Percentiles rank a stretch among this genome's conserved stretches.
Evolutionary conservation across 1,284 basidiomycete species (phyloP).

Genomic region (Tremellales sp.): DNA sequence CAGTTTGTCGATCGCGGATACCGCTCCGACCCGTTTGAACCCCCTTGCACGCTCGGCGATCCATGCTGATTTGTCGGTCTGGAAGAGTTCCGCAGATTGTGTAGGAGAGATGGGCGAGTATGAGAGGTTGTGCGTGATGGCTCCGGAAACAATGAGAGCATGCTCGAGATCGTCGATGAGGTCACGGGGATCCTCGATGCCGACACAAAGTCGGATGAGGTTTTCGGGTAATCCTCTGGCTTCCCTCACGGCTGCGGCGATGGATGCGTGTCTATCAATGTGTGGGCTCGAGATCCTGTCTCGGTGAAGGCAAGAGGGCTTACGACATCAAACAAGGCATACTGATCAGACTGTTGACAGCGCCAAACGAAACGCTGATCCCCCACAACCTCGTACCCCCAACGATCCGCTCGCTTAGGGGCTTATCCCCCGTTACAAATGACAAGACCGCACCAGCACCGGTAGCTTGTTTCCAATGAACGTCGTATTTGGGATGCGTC

Average conservation of each 20-base stretch:
- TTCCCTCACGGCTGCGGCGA: conserved; percentile 86
- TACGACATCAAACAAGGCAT: conserved; percentile 99
- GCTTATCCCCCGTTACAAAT: conserved; percentile 90
- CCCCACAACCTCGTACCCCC: conserved; percentile 92
- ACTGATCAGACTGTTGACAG: conserved; percentile 95
- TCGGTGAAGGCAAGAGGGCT: conserved; percentile 47
- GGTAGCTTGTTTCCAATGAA: conserved; percentile 82
- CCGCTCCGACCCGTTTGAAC: conserved; percentile 33
- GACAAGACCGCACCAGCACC: conserved; percentile 92
- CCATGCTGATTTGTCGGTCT: conserved; percentile 36
- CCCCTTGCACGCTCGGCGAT: conserved; percentile 43
- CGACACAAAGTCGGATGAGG: conserved; percentile 95
- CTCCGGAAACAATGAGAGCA: conserved; percentile 86
- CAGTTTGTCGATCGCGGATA: conserved; percentile 23
- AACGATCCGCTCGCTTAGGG: conserved; percentile 86
- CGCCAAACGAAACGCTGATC: conserved; percentile 96
- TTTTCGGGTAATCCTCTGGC: conserved; percentile 95
- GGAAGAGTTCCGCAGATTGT: conserved; percentile 34
- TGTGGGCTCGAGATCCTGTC: not conserved
- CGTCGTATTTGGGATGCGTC: conserved; percentile 74
- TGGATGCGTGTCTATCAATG: conserved; percentile 80
- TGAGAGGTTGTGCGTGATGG: conserved; percentile 55
- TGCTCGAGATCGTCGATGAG: conserved; percentile 92
- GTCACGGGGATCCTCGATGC: conserved; percentile 93
- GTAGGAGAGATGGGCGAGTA: conserved; percentile 26